A percentile compares a stretch with the other conserved stretches of the same genome.
Evolutionary conservation across 2,329 filamentous ascomycete genomes (phyloP).

Genomic region (Ascochyta koolunga): DNA sequence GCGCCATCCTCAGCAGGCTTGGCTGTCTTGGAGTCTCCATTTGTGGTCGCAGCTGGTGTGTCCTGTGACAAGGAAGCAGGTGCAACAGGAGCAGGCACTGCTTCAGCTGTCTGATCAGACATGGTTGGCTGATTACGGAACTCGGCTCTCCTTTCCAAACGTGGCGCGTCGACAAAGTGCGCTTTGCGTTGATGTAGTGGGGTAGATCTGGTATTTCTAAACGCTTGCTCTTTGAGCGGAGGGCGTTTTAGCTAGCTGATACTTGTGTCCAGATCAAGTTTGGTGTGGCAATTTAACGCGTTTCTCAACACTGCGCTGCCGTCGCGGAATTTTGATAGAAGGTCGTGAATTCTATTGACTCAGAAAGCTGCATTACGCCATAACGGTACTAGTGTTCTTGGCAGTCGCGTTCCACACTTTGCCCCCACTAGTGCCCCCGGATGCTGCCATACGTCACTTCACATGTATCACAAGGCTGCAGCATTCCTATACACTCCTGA

Average conservation of each 20-base stretch:
- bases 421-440: neutral
- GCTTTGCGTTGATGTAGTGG: conserved; percentile 15
- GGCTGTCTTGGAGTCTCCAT: conserved; percentile 30
- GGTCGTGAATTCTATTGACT: conserved; percentile 17
- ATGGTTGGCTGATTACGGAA: conserved; percentile 21
- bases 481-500: neutral
- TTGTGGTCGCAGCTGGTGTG: conserved; percentile 21
- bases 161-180: conserved; percentile 10
- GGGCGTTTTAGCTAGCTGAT: neutral
- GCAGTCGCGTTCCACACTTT: conserved; percentile 3
- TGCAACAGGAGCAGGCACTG: conserved; percentile 18
- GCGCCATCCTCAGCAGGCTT: conserved; percentile 25
- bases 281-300: neutral
- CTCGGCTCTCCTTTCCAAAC: neutral
- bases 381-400: conserved; percentile 3
- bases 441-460: conserved; percentile 4
- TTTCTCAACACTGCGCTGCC: conserved; percentile 1
- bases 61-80: conserved; percentile 20
- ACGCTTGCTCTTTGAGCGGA: neutral
- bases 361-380: conserved; percentile 11
- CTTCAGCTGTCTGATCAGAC: conserved; percentile 34
- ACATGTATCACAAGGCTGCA: conserved; percentile 16
- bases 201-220: neutral
- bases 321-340: conserved; percentile 13
- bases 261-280: conserved; percentile 5